Base-by-base conservation (phyloP, 179 eudicot species). In the Beta corolliflora region DNA sequence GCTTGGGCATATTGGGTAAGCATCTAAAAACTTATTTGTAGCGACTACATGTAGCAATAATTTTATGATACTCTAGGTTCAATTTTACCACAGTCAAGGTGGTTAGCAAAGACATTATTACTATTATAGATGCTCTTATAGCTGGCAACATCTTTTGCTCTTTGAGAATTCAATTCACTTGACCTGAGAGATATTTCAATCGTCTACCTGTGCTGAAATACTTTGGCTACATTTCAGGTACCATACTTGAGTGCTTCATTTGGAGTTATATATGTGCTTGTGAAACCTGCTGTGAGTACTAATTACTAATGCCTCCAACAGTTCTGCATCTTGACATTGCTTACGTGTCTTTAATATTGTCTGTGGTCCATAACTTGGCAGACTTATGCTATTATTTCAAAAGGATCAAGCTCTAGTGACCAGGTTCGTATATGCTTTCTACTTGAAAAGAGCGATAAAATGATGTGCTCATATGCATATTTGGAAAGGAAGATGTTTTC, bases 1-100 rank as follows among this genome's bases (percentile, higher is more conserved):
- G 95, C 97, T 76, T 93, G 97, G 97, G 95, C 95, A 76, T 75
- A 88, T 70, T 93, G 97, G 97, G 97, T 93, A 90, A 48, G 89
- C 81, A 72, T 65, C 36, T 53, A 48, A 48, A 73, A 29, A 16
- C 69, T 56, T 48, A 75, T 21, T 52, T 4, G 15, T 60, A 56
- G 15, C 23, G 41, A 53, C 9, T 13, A 77, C 14, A 50, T 56
- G 23, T 23, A 12, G 23, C 25, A 12, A 55, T 55, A 18, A 16
- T 1, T 36, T 60, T 5, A 61, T n/a, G n/a, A 15, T 68, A 68
- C 8, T 68, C 13, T 71, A 71, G 55, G 56, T 21, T 71, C 23
- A n/a, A 46, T 7, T 71, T 46, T 46, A 44, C 25, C n/a, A 45
- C 14, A 4, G 23, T 5, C 44, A 21, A 52, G 23, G 7, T 5